Percentiles rank a stretch among this genome's conserved stretches.
phyloP scores from a whole-genome alignment of 2,329 filamentous ascomycete genomes.

The Aureobasidium pullulans region DNA sequence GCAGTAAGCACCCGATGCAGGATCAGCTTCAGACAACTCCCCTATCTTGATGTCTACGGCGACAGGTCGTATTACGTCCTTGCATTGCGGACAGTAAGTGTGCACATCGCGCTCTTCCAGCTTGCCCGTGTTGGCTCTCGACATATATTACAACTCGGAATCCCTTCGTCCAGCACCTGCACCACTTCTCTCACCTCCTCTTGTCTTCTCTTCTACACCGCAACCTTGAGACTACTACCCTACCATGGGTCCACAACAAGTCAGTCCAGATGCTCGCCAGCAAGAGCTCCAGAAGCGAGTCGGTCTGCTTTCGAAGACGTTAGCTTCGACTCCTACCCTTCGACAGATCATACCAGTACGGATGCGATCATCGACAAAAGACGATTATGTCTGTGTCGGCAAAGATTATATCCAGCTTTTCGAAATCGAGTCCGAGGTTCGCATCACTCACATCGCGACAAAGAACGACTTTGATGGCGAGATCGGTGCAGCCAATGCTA shows the following conservation, averaged over 20 bases:
- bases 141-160: not conserved
- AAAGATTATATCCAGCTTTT: conserved; percentile 75
- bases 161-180: not conserved
- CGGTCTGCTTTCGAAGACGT: conserved; percentile 71
- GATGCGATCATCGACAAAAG: conserved; percentile 59
- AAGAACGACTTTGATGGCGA: conserved; percentile 71
- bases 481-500: conserved; percentile 71
- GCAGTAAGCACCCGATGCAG: not conserved
- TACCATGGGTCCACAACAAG: not conserved
- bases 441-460: conserved; percentile 66
- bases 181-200: not conserved
- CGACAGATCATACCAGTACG: conserved; percentile 74
- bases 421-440: conserved; percentile 54
- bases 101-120: not conserved
- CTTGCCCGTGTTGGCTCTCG: not conserved
- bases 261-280: conserved; percentile 18
- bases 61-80: not conserved
- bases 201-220: not conserved
- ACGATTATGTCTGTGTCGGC: conserved; percentile 82
- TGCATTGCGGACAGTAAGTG: not conserved
- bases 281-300: conserved; percentile 23
- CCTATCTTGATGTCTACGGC: not conserved
- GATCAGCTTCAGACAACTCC: not conserved
- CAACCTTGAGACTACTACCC: not conserved
- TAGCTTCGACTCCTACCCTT: conserved; percentile 67